These are phyloP conservation scores for Bertia moriformis DNA, from an alignment of 2,329 filamentous ascomycete species.

Conservation along the genomic window DNA sequence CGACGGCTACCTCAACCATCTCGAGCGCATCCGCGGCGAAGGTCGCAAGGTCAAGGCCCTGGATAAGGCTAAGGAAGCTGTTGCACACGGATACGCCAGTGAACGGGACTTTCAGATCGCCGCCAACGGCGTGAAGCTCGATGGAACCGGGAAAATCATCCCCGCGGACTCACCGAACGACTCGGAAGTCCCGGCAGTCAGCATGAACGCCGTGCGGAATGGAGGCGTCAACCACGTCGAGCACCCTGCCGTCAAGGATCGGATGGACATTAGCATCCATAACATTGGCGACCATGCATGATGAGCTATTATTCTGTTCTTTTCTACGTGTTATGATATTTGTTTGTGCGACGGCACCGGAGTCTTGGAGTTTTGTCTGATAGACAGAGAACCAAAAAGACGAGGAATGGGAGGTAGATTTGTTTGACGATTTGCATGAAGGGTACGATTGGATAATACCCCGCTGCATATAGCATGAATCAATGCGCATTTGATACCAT, in stretches of 20 bases:
- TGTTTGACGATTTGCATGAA: too few species aligned
- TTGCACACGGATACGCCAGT: conserved; percentile 46
- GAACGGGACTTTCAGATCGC: conserved; percentile 47
- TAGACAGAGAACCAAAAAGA: neutral
- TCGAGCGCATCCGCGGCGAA: conserved; percentile 51
- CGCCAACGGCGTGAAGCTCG: conserved; percentile 42
- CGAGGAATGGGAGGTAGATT: too few species aligned
- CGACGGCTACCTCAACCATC: conserved; percentile 53
- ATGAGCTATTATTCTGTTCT: conserved; percentile 3
- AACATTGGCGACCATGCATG: conserved; percentile 31
- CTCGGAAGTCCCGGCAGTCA: neutral
- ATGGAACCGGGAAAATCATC: conserved; percentile 38
- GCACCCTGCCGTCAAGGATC: conserved; percentile 24
- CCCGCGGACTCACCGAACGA: conserved; percentile 14
- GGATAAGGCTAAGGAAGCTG: conserved; percentile 48
- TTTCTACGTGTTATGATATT: neutral
- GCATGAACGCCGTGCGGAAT: conserved; percentile 6
- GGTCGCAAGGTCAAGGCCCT: conserved; percentile 49
- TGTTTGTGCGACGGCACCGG: neutral
- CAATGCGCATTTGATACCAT: too few species aligned
- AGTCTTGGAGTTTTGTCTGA: neutral
- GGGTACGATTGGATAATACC: too few species aligned
- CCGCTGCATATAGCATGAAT: too few species aligned
- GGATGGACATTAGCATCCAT: conserved; percentile 47
- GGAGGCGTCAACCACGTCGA: conserved; percentile 13